Evolutionary conservation across 2,329 filamentous ascomycete genomes (phyloP).

Genomic region (Ophiostoma quercus): DNA sequence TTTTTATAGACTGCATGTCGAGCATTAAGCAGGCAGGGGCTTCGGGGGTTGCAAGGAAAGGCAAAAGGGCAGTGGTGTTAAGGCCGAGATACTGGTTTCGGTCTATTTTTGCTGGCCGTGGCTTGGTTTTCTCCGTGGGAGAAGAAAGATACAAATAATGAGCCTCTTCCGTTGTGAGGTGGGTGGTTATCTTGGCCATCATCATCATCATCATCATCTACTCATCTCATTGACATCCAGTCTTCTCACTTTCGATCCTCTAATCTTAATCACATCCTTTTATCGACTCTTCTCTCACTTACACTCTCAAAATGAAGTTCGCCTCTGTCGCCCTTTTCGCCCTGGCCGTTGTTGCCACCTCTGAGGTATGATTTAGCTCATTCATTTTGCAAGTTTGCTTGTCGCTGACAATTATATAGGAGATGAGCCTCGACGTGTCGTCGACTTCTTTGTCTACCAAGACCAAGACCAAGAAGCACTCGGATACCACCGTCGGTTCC

Average conservation of each 20-base stretch:
- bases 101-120: background rate
- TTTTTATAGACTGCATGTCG: background rate
- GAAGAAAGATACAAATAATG: background rate
- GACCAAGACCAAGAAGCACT: constrained; percentile 14
- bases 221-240: background rate
- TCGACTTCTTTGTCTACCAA: constrained; percentile 3
- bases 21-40: background rate
- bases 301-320: constrained; percentile 24
- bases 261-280: background rate
- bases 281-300: background rate
- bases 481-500: background rate
- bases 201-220: background rate
- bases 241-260: background rate
- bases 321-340: constrained; percentile 21
- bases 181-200: background rate
- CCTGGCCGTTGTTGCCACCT: constrained; percentile 24
- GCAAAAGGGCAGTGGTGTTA: background rate
- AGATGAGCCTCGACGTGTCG: constrained; percentile 13
- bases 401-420: background rate
- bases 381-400: background rate
- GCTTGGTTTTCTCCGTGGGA: background rate
- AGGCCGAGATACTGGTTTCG: background rate
- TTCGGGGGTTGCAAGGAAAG: background rate
- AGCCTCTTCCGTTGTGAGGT: background rate
- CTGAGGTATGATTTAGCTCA: constrained; percentile 20